Evolutionary conservation across 106 monocot species (phyloP).

Genomic region (Dioscorea zingiberensis): DNA sequence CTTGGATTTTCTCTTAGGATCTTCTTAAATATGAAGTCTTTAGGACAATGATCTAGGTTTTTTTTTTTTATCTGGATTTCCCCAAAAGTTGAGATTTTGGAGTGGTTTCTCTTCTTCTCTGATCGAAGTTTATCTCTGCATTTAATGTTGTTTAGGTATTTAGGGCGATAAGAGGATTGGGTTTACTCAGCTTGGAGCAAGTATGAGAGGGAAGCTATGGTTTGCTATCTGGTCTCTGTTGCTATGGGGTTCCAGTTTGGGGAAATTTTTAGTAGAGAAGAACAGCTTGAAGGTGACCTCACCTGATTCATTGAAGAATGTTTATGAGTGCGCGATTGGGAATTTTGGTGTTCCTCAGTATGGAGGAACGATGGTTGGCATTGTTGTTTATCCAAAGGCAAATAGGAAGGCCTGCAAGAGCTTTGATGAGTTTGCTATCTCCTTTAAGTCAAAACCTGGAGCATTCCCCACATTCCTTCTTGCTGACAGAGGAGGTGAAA

Average conservation of each 20-base stretch:
- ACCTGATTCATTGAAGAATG: constrained; percentile 29
- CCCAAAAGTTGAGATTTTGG: too few relatives aligned
- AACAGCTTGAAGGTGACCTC: constrained; percentile 43
- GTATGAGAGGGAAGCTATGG: constrained; percentile 24
- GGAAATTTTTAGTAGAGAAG: constrained; percentile 66
- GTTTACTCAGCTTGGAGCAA: constrained; percentile 2
- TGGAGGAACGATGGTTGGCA: constrained; percentile 42
- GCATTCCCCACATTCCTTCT: constrained; percentile 35
- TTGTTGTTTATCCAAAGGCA: constrained; percentile 32
- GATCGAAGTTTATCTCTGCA: too few relatives aligned
- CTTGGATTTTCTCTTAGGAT: too few relatives aligned
- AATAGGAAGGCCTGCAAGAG: constrained; percentile 33
- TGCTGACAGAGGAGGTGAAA: constrained; percentile 45
- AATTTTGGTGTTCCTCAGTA: constrained; percentile 20
- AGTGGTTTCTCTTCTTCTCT: too few relatives aligned
- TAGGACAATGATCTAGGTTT: too few relatives aligned
- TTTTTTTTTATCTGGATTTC: too few relatives aligned
- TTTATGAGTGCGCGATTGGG: constrained; percentile 39
- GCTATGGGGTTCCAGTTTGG: constrained; percentile 11
- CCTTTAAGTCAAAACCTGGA: constrained; percentile 33
- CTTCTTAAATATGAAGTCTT: too few relatives aligned
- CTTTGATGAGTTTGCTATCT: constrained; percentile 12
- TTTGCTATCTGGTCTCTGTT: constrained; percentile 13
- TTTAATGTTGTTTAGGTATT: not conserved
- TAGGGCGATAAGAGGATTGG: too few relatives aligned